Evolutionary conservation across 2,329 filamentous ascomycete species (phyloP).

Genomic region (Pestalotiopsis sp.): DNA sequence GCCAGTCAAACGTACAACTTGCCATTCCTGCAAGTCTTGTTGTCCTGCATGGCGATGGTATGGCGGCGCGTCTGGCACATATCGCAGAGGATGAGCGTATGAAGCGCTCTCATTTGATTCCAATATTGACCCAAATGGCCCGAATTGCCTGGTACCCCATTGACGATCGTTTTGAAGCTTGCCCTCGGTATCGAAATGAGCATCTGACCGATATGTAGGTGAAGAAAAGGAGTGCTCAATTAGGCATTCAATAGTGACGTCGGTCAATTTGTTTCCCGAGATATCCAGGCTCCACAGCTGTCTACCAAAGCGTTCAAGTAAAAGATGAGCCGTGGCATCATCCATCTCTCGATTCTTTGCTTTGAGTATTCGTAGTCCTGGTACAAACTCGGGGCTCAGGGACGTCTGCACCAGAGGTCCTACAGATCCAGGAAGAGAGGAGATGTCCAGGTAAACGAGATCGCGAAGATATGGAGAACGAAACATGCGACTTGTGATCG

Average conservation of each 20-base stretch:
- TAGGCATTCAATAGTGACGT: slow-evolving; percentile 40
- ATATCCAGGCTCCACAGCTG: slow-evolving; percentile 63
- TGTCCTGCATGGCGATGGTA: slow-evolving; percentile 34
- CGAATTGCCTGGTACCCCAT: slow-evolving; percentile 37
- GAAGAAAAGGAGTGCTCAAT: slow-evolving; percentile 34
- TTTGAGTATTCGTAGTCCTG: slow-evolving; percentile 56
- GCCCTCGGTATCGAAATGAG: slow-evolving; percentile 49
- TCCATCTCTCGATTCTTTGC: slow-evolving; percentile 49
- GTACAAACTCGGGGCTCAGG: slow-evolving; percentile 38
- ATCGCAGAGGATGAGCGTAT: slow-evolving; percentile 49
- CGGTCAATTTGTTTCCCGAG: slow-evolving; percentile 53
- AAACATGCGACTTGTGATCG: slow-evolving; percentile 45
- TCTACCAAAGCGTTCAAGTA: slow-evolving; percentile 36
- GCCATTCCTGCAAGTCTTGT: slow-evolving; percentile 26
- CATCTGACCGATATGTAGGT: slow-evolving; percentile 36
- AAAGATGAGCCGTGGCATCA: slow-evolving; percentile 35
- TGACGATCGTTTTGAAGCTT: slow-evolving; percentile 33
- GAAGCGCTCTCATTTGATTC: slow-evolving; percentile 49
- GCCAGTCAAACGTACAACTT: slow-evolving; percentile 39
- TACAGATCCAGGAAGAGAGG: slow-evolving; percentile 49
- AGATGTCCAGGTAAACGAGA: slow-evolving; percentile 57
- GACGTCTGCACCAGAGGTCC: slow-evolving; percentile 35
- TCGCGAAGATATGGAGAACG: slow-evolving; percentile 35
- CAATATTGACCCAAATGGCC: slow-evolving; percentile 45
- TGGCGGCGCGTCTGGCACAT: slow-evolving; percentile 51